Evolutionary conservation across 805 yeast species (phyloP).

Genomic region (Cyberlindnera sargentensis): DNA sequence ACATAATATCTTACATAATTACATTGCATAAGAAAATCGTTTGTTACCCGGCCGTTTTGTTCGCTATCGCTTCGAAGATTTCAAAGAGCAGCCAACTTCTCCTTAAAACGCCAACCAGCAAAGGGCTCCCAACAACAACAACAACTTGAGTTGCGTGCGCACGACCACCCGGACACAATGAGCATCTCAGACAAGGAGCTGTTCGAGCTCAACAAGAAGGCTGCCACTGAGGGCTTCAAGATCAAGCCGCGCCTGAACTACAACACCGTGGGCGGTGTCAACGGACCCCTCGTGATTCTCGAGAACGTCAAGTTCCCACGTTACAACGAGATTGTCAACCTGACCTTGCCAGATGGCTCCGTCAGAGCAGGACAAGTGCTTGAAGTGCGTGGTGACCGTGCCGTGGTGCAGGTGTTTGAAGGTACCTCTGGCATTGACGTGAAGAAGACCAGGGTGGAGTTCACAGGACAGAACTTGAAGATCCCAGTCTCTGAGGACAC

Average conservation of each 20-base stretch:
- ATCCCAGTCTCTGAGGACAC: slow-evolving; percentile 96
- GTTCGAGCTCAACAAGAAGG: slow-evolving; percentile 78
- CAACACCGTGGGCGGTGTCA: slow-evolving; percentile 97
- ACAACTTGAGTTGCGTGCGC: too few species aligned
- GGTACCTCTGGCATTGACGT: slow-evolving; percentile 99
- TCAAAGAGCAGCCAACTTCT: not conserved
- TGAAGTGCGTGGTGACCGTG: slow-evolving; percentile 95
- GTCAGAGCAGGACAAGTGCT: slow-evolving; percentile 95
- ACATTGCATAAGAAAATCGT: not conserved
- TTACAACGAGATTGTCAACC: slow-evolving; percentile 92
- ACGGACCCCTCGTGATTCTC: slow-evolving; percentile 93
- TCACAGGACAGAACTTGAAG: slow-evolving; percentile 90
- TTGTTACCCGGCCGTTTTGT: not conserved
- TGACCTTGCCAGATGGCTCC: slow-evolving; percentile 94
- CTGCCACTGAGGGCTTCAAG: slow-evolving; percentile 86
- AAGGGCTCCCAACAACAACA: not conserved
- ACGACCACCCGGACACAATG: slow-evolving; percentile 5
- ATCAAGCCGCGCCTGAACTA: slow-evolving; percentile 87
- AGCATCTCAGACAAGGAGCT: slow-evolving; percentile 32
- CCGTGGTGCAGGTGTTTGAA: slow-evolving; percentile 97
- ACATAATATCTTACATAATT: too few species aligned
- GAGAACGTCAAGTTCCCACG: slow-evolving; percentile 85
- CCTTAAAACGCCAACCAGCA: not conserved
- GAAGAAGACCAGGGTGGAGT: slow-evolving; percentile 94
- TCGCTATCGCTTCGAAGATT: too few species aligned